Percentiles rank a stretch among this genome's conserved stretches.
Evolutionary conservation across 1,284 basidiomycete species (phyloP).

Genomic region (Caloboletus firmus): DNA sequence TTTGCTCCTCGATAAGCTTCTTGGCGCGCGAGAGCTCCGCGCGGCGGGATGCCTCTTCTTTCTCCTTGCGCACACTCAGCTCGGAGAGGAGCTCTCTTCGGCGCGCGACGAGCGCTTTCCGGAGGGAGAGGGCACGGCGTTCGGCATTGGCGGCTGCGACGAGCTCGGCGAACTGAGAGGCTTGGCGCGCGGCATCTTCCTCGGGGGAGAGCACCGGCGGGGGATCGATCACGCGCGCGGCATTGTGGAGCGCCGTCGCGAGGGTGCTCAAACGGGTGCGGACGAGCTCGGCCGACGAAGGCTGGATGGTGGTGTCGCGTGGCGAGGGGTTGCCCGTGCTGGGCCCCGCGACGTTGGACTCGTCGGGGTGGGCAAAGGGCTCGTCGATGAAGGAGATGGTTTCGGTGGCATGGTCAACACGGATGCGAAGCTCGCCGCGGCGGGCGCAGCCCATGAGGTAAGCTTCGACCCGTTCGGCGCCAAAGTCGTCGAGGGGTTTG

Average conservation of each 20-base stretch:
- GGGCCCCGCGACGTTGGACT: slow-evolving; percentile 23
- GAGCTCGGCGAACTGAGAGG: slow-evolving; percentile 53
- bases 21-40: slow-evolving; percentile 72
- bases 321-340: slow-evolving; percentile 16
- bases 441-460: slow-evolving; percentile 93
- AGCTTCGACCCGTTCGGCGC: slow-evolving; percentile 80
- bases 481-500: slow-evolving; percentile 70
- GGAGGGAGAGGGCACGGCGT: slow-evolving; percentile 73
- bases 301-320: slow-evolving; percentile 50
- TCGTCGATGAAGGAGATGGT: slow-evolving; percentile 88
- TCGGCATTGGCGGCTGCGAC: slow-evolving; percentile 65
- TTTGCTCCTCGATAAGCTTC: slow-evolving; percentile 72
- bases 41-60: slow-evolving; percentile 82
- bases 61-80: slow-evolving; percentile 83
- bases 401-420: slow-evolving; percentile 87
- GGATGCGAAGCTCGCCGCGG: slow-evolving; percentile 85
- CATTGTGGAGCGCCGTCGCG: slow-evolving; percentile 72
- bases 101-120: slow-evolving; percentile 82
- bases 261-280: slow-evolving; percentile 76
- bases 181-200: slow-evolving; percentile 57
- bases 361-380: slow-evolving; percentile 55
- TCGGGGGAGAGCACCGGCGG: slow-evolving; percentile 43
- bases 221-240: slow-evolving; percentile 55
- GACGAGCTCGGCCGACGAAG: slow-evolving; percentile 67
- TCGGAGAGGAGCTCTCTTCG: slow-evolving; percentile 89